Conservation (phyloP, 495 filamentous ascomycete species). For the Bryoglossum gracile region DNA sequence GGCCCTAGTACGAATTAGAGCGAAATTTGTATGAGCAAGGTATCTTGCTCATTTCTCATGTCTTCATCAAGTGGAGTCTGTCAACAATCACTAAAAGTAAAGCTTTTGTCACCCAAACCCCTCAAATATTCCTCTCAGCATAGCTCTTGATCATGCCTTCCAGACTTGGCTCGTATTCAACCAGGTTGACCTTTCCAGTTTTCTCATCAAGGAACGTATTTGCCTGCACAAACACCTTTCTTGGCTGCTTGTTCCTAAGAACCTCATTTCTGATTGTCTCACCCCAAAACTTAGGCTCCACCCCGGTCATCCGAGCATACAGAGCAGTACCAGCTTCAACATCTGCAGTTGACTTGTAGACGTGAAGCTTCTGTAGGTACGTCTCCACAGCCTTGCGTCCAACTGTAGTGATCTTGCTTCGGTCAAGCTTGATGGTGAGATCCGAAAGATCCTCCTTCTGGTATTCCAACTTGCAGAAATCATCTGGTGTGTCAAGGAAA, state of each 20-base stretch:
- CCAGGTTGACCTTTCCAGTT: conserved; percentile 64
- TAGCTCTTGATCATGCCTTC: conserved; percentile 89
- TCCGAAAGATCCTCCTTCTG: conserved; percentile 70
- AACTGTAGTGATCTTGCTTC: conserved; percentile 66
- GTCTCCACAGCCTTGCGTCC: conserved; percentile 68
- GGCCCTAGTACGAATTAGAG: too few relatives aligned
- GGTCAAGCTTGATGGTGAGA: conserved; percentile 71
- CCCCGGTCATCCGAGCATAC: conserved; percentile 75
- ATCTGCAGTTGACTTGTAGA: conserved; percentile 90
- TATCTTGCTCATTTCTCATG: too few relatives aligned
- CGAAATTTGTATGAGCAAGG: too few relatives aligned
- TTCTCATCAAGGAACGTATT: conserved; percentile 62
- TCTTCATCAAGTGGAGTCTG: too few relatives aligned
- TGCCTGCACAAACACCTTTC: conserved; percentile 94
- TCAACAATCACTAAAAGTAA: too few relatives aligned
- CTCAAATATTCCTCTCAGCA: conserved; percentile 64
- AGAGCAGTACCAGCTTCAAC: conserved; percentile 63
- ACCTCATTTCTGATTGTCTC: conserved; percentile 70
- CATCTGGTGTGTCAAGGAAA: conserved; percentile 76
- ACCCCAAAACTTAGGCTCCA: conserved; percentile 72
- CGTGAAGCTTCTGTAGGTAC: conserved; percentile 86
- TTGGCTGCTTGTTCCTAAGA: conserved; percentile 76
- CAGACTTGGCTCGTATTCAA: conserved; percentile 80
- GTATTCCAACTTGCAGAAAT: conserved; percentile 75
- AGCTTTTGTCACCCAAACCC: too few relatives aligned